phyloP scores from a whole-genome alignment of 1,284 basidiomycete genomes.

The Somion occarium region DNA sequence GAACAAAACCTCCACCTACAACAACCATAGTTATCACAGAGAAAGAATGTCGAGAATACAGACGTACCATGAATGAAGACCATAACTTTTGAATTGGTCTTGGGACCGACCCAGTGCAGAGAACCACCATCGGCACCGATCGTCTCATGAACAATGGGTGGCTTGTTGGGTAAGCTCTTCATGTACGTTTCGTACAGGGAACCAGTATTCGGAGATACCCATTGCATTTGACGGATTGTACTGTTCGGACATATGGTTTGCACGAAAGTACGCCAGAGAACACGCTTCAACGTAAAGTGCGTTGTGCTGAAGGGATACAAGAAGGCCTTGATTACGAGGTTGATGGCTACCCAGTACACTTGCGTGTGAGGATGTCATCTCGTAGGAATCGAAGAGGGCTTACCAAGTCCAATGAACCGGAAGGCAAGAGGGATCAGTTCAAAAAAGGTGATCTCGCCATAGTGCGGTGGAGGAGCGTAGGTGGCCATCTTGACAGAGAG shows the following conservation, averaged over 20 bases:
- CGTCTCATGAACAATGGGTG: neutral
- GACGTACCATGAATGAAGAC: conserved; percentile 11
- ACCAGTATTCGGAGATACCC: conserved; percentile 1
- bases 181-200: neutral
- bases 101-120: conserved; percentile 13
- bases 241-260: conserved; percentile 5
- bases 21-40: neutral
- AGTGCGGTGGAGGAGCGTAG: conserved; percentile 10
- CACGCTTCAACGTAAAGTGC: no score
- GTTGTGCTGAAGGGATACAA: no score
- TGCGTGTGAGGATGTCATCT: no score
- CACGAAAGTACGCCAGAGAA: conserved; percentile 2
- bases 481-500: no score
- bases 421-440: neutral
- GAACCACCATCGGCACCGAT: conserved; percentile 7
- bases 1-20: no score
- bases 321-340: no score
- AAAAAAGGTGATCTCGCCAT: neutral
- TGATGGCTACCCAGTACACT: neutral
- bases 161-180: neutral
- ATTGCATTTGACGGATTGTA: conserved; percentile 6
- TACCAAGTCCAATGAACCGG: neutral
- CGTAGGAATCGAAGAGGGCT: neutral
- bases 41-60: neutral
- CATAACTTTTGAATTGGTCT: conserved; percentile 10